Percentiles rank a stretch among this genome's conserved stretches.
phyloP scores from a whole-genome alignment of 306 rosid species.

The Parietaria judaica region DNA sequence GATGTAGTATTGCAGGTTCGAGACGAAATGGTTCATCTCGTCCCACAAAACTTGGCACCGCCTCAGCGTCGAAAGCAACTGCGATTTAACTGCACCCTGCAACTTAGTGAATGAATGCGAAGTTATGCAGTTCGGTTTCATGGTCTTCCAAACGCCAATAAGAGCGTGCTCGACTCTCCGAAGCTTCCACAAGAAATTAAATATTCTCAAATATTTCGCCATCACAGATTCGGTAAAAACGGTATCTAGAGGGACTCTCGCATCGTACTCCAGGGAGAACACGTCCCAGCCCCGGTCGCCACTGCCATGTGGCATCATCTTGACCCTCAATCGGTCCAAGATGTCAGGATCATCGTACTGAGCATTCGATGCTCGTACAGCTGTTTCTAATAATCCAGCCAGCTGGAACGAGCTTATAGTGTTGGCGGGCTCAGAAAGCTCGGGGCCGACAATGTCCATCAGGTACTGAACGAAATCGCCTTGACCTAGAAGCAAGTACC shows the following conservation, averaged over 20 bases:
- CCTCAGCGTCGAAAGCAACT: constrained; percentile 77
- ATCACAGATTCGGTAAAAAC: constrained; percentile 90
- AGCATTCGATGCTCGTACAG: constrained; percentile 87
- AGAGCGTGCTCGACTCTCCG: constrained; percentile 93
- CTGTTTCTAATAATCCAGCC: constrained; percentile 85
- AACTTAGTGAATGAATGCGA: constrained; percentile 68
- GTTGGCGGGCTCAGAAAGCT: constrained; percentile 92
- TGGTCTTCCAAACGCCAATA: constrained; percentile 89
- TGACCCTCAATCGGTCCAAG: constrained; percentile 85
- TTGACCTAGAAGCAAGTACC: constrained; percentile 80
- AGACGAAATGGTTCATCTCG: constrained; percentile 92
- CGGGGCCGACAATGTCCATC: constrained; percentile 95
- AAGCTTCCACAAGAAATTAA: constrained; percentile 96
- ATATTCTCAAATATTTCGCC: constrained; percentile 83
- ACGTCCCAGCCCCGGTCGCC: constrained; percentile 98
- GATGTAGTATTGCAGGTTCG: constrained; percentile 89
- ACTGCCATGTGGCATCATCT: constrained; percentile 94
- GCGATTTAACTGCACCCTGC: constrained; percentile 60
- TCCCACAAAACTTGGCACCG: constrained; percentile 96
- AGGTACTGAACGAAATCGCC: constrained; percentile 97
- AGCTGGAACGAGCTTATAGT: constrained; percentile 88
- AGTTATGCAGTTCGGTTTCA: constrained; percentile 94
- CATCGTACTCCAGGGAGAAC: constrained; percentile 89
- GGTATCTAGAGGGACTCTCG: constrained; percentile 82
- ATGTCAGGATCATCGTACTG: constrained; percentile 91